Evolutionary conservation across 495 filamentous ascomycete species (phyloP).

Genomic region (Podospora australis): DNA sequence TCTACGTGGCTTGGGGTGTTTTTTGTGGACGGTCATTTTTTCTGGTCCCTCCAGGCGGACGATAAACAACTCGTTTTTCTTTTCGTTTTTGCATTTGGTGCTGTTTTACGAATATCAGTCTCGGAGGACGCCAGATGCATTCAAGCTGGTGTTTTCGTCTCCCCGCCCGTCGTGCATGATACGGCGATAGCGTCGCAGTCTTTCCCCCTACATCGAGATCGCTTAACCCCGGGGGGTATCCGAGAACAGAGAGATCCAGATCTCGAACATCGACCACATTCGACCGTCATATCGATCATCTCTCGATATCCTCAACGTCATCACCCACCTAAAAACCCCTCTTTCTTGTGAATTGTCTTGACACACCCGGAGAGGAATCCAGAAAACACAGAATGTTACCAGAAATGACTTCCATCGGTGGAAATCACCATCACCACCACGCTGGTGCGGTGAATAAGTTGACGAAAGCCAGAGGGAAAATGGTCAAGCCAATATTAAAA

Average conservation of each 20-base stretch:
- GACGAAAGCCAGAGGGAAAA: conserved; percentile 35
- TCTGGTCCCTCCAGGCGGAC: too few species aligned
- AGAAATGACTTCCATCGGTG: conserved; percentile 34
- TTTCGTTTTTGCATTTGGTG: too few species aligned
- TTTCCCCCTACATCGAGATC: conserved; percentile 3
- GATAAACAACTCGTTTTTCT: too few species aligned
- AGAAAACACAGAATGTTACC: background rate
- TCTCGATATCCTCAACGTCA: background rate
- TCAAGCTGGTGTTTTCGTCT: conserved; percentile 23
- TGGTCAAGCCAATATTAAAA: conserved; percentile 50
- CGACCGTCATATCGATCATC: too few species aligned
- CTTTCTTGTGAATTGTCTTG: too few species aligned
- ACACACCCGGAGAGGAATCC: too few species aligned
- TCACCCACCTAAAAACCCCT: background rate
- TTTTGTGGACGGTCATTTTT: too few species aligned
- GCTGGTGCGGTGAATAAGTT: conserved; percentile 30
- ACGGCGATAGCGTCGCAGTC: conserved; percentile 20
- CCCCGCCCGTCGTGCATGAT: conserved; percentile 23
- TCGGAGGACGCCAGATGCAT: conserved; percentile 12
- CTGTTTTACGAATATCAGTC: background rate
- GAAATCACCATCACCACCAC: too few species aligned
- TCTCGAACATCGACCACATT: background rate
- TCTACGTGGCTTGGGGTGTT: too few species aligned
- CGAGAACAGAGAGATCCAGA: too few species aligned
- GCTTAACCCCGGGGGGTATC: too few species aligned